Base-by-base conservation (phyloP, 441 rosid genomes). In the Jatropha podagrica region DNA sequence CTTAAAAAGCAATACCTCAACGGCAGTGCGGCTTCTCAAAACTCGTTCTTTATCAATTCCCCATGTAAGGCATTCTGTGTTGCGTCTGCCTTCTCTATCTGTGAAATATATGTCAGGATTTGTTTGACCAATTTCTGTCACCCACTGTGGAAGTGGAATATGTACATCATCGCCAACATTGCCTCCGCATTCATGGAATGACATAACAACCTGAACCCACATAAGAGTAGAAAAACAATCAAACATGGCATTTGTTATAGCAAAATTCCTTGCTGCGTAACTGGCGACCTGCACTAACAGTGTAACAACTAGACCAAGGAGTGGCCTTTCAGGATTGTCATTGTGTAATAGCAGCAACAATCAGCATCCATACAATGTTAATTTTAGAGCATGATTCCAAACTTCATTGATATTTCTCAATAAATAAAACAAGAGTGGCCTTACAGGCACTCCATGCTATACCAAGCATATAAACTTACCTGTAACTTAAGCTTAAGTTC, bases 11-110 rank as follows among this genome's bases (percentile, higher is more conserved):
- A 75, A 77, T 92, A 96, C 99, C 98, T 96, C 99, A 54, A 90
- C 73, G 73, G 98, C 98, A 84, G 98, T 96, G 37, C 97, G 86
- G 77, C 99, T 97, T 84, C 86, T 89, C 85, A 96, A 83, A 73
- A 88, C 92, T 27, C 99, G 87, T 79, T 94, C 98, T 85, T 87
- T 94, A 84, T 94, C 98, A 77, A 94, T 82, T 58, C 98, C 99
- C 98, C 98, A 96, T 54, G 99, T 91, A 71, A 96, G 97, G 81
- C 95, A 96, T 82, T 96, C 99, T 18, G 98, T 88, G 81, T 96
- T 96, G 71, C 87, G 89, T 74, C 98, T 91, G 76, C 98, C 98
- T 72, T 96, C 98, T 88, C 89, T 90, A 84, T 94, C 98, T 37
- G 98, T 91, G 86, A 96, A 96, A 84, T 87, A 94, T 74, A 96